These are phyloP conservation scores for Kodamaea ohmeri DNA, from an alignment of 1,139 yeast genomes.

Conservation along the genomic window DNA sequence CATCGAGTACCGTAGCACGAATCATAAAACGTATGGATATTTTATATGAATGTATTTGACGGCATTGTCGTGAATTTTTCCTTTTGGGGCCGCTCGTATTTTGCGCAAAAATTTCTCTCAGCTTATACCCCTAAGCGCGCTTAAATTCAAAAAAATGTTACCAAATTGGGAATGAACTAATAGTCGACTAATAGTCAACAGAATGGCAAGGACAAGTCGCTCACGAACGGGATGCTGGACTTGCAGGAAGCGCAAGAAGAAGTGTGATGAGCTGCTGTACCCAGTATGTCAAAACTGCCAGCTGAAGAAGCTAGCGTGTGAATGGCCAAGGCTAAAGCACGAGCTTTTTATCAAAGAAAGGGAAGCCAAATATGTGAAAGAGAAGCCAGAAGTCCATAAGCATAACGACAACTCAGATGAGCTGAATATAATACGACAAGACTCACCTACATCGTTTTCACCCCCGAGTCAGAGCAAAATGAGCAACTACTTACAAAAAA, in stretches of 20 bases:
- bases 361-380: slow-evolving; percentile 29
- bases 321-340: slow-evolving; percentile 34
- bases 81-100: neutral
- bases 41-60: too few species aligned
- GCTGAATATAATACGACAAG: slow-evolving; percentile 2
- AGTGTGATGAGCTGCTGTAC: slow-evolving; percentile 40
- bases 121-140: slow-evolving; percentile 26
- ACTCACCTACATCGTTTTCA: slow-evolving; percentile 1
- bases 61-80: neutral
- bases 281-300: slow-evolving; percentile 36
- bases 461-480: slow-evolving; percentile 8
- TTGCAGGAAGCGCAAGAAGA: slow-evolving; percentile 39
- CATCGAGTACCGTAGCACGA: too few species aligned
- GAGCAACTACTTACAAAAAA: slow-evolving; percentile 28
- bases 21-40: too few species aligned
- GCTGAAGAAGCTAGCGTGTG: slow-evolving; percentile 25
- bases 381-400: neutral
- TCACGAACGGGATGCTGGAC: slow-evolving; percentile 43
- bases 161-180: slow-evolving; percentile 26
- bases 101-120: slow-evolving; percentile 1
- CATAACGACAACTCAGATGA: neutral
- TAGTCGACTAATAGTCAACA: slow-evolving; percentile 8
- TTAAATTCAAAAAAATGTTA: slow-evolving; percentile 20
- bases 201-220: slow-evolving; percentile 18
- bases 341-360: slow-evolving; percentile 25